Evolutionary conservation across 129 eudicot genomes (phyloP), one percentile per base, ranked within the genome.

Genomic region (Logfia minima): DNA sequence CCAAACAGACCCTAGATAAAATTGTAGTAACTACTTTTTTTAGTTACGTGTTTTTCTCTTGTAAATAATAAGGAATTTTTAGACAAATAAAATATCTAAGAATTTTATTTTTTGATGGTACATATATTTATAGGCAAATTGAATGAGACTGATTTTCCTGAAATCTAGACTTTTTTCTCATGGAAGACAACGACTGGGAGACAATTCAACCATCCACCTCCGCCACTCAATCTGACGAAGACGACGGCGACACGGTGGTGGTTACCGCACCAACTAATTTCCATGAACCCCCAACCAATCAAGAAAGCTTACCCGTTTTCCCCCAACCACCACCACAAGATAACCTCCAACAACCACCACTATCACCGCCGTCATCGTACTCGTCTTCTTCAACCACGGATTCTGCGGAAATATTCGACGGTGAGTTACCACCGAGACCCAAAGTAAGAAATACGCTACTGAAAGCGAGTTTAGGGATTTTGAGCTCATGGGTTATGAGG

Each of bases 181-280:
- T 79, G 82, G 82, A 78, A 31, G 82, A 79, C 53, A 78, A 61
- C 71, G 82, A 70, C 28, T 79, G 82, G 82, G 82, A 79, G 56
- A 31, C 82, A 61, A 71, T 79, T 45, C 82, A 79, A 45, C 56
- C 77, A 79, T 61, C 82, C 71, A 62, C 35, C 31, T 79, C 82
- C 81, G 75, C 81, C 81, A 67, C 75, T 35, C 45, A 55, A 35
- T 77, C 81, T 19, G 82, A 79, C 10, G 77, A 61, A 79, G 77
- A 71, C 28, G 77, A 48, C 55, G 55, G 55, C 1, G 55, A 48
- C 55, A 48, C 13, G 56, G 82, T 79, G 24, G 66, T 79, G 0
- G 22, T 69, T 14, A 31, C 82, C 63, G 62, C 6, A 55, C 81
- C 75, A 26, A 55, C 72, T 64, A 61, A 55, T 37, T 35, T 22